These are phyloP conservation scores for Wickerhamiella australiensis DNA, from an alignment of 805 yeast genomes.

Conservation along the genomic window DNA sequence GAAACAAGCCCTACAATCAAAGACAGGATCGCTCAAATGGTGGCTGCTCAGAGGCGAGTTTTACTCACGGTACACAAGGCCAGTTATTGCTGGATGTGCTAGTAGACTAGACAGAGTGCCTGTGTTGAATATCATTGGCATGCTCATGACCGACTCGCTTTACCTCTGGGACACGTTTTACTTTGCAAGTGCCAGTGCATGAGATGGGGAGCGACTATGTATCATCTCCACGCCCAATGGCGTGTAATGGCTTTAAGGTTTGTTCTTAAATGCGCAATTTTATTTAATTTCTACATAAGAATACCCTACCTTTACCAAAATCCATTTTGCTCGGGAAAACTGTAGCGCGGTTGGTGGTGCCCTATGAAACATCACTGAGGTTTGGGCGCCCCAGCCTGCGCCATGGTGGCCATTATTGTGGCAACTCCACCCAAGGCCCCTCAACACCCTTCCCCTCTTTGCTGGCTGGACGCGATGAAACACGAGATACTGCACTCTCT, in stretches of 20 bases:
- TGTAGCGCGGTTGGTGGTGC: too few species aligned
- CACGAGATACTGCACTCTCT: background rate
- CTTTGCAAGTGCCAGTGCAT: conserved; percentile 22
- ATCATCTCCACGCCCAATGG: background rate
- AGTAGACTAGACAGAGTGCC: conserved; percentile 25
- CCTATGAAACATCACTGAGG: too few species aligned
- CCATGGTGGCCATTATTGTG: background rate
- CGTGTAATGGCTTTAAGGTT: too few species aligned
- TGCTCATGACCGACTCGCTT: conserved; percentile 30
- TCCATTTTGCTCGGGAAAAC: too few species aligned
- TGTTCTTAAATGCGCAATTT: too few species aligned
- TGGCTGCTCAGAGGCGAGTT: conserved; percentile 32
- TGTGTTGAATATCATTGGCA: conserved; percentile 25
- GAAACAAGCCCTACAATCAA: conserved; percentile 23
- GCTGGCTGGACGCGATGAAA: conserved; percentile 5
- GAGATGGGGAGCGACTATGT: background rate
- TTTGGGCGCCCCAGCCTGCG: too few species aligned
- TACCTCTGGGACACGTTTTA: conserved; percentile 31
- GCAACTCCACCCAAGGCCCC: background rate
- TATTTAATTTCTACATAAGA: too few species aligned
- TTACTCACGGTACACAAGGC: conserved; percentile 28
- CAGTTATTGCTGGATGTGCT: conserved; percentile 23
- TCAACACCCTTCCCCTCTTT: conserved; percentile 3
- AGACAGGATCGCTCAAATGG: conserved; percentile 28
- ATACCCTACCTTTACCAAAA: too few species aligned